Base-by-base conservation (phyloP, 139 green algal genomes). In the Micractinium conductrix region DNA sequence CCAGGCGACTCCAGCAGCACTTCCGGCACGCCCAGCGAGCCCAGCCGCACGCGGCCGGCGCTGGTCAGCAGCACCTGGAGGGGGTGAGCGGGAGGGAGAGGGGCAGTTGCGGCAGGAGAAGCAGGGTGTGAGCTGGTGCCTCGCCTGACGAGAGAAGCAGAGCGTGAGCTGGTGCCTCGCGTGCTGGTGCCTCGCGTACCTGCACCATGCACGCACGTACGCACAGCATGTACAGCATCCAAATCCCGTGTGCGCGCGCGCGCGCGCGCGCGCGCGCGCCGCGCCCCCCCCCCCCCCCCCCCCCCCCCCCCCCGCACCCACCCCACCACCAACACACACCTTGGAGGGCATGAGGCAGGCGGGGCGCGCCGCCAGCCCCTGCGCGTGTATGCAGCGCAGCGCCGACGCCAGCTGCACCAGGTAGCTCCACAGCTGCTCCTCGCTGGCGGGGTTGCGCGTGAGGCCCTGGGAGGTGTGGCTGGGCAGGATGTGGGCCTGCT, bases 371-470 rank as follows among this genome's bases (percentile, higher is more conserved):
- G 88, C 86, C 44, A 97, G 90, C 0, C 95, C 95, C 12, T 88
- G 87, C 38, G 72, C 75, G 84, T 98, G 96, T 68, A 90, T 88
- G 30, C 91, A 93, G 6, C 93, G 84, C 80, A 98, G 84, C 55
- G 87, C 91, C 24, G 83, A 80, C 5, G 92, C 78, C 48, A 98
- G 86, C 89, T 97, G 94, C 24, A 94, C 82, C 4, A 91, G 79
- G 87, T 98, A 98, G 65, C 87, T 91, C 96, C 96, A 98, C 71
- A 98, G 88, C 86, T 92, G 70, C 69, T 95, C 88, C 89, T 98
- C 96, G 35, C 73, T 91, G 33, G 90, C 85, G 48, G 89, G 82
- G 55, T 86, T 85, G 72, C 71, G 84, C 73, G 89, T 22, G 45
- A 88, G 60, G 40, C 86, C 86, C 74, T 85, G 80, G 14, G 86